Base-by-base conservation (phyloP, 2,329 filamentous ascomycete species). In the Bipolaris sorokiniana region DNA sequence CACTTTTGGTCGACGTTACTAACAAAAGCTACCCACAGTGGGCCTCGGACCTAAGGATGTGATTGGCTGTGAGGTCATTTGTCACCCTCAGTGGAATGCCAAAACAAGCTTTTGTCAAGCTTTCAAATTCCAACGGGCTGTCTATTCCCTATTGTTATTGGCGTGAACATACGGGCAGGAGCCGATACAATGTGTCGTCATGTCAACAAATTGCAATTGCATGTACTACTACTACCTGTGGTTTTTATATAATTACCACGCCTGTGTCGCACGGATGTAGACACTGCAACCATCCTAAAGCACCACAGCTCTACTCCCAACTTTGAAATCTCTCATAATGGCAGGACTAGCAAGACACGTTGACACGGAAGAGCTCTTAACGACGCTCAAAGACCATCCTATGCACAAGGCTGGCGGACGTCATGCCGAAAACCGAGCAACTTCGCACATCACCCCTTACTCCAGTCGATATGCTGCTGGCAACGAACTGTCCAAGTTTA, bases 401-500 rank as follows among this genome's bases (percentile, higher is more conserved):
- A 60, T 76, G 13, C 70, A 80, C 28, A 78, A 78, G 44, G 73
- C 71, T 45, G 69, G 53, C 22, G 54, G 75, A n/a, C 66, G 67
- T 20, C 62, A 65, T 47, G 76, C 74, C 16, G 65, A 72, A n/a
- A 78, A 75, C 34, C 66, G 67, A 40, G 59, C 65, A 7, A 78
- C 79, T n/a, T 79, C 78, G 7, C 84, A 86, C 64, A 80, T 81
- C 9, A 87, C 83, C 4, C 85, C 64, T 1, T 88, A 87, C 68
- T 82, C 82, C 2, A 84, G 80, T 18, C 79, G 82, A 40, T 88
- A 88, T 72, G 80, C 84, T 18, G 80, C 80, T 61, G 73, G 80
- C 48, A 76, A 78, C 46, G 82, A 85, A 57, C 81, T 88, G 13
- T 83, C 85, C 7, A 88, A 88, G 62, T 88, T 85, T 73, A 78